Base-by-base conservation (phyloP, 257 asterid genomes). In the Scutellaria barbata region DNA sequence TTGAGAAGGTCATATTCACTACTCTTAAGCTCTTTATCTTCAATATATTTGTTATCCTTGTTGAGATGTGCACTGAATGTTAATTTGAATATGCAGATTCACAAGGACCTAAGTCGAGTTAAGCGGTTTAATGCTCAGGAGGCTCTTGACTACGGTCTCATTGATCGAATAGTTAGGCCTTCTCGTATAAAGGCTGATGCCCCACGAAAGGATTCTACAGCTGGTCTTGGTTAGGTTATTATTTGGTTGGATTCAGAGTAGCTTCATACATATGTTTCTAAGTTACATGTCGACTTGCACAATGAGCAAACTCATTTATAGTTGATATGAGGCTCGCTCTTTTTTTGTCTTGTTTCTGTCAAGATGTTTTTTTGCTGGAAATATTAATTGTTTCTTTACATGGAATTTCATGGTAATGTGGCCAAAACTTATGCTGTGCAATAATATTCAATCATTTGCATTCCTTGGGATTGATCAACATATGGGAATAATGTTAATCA, bases 61-160 rank as follows among this genome's bases (percentile, higher is more conserved):
- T 46, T 43, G 17, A 68, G 20, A 47, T 47, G 12, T 42, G 40
- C 30, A 40, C 66, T 72, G 18, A 70, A 66, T 52, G 17, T 43
- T 73, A 6, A 57, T 47, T 41, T 68, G 69, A 50, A 62, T 54
- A 46, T 73, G 82, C 89, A 90, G 97, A 70, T 93, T 68, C 83
- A 84, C 85, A 64, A 82, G 72, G 99, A 94, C 82, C 80, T 94
- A 45, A 63, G 88, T 59, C 82, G 92, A 39, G 47, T 80, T 87
- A 89, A 87, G 86, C 82, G 84, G 3, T 91, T 91, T 71, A 84
- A 76, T 71, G 85, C 97, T 56, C 89, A 86, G 60, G 92, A 88
- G 80, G 99, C 97, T 46, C 87, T 94, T 56, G 97, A 87, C 55
- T 94, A 91, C 60, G 99, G 99, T 57, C 88, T 92, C 68, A 86